Base-by-base conservation (phyloP, 2,329 filamentous ascomycete genomes). In the Ceratocystis papillata region DNA sequence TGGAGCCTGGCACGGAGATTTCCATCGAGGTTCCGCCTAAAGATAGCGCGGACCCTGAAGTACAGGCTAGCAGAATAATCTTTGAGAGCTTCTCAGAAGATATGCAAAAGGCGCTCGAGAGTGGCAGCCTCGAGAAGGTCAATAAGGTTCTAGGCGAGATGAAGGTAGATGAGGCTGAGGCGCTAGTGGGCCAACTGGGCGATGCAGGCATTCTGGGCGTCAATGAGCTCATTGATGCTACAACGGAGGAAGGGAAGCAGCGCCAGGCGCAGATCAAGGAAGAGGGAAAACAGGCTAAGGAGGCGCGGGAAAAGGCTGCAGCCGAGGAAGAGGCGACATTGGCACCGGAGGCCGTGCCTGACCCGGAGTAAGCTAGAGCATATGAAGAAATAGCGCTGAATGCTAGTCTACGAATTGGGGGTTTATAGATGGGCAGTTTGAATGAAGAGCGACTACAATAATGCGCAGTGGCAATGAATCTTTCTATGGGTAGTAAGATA, bases 171-270 rank as follows among this genome's bases (percentile, higher is more conserved):
- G 90, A 95, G 70, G 91, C 91, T 0, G 91, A 96, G 76, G 87
- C 90, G 71, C 78, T 96, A 62, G 89, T 96, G 20, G 87, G 86
- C 71, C 83, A 91, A 73, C 78, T 96, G 68, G 85, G 90, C 37
- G 82, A 94, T 77, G 90, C 90, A 17, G 90, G 89, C 46, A 93
- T 96, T 79, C 77, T 99, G 70, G 96, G 89, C 74, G 75, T 99
- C 63, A 87, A 96, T 73, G 87, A 95, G 62, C 90, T 99, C 63
- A 95, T 99, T 70, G 94, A 99, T 77, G 90, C 91, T 0, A 99
- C 91, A 59, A 96, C 93, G 1, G 87, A 91, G 73, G 87, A 94
- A 74, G 92, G 92, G 2, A 83, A 87, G 78, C 83, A 86, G 74
- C 86, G 86, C 73, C 80, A 93, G 71, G 87, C 88, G 77, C 84